These are phyloP conservation scores for Phyllosticta citrichinensis DNA, from an alignment of 2,329 filamentous ascomycete genomes.

Conservation along the genomic window DNA sequence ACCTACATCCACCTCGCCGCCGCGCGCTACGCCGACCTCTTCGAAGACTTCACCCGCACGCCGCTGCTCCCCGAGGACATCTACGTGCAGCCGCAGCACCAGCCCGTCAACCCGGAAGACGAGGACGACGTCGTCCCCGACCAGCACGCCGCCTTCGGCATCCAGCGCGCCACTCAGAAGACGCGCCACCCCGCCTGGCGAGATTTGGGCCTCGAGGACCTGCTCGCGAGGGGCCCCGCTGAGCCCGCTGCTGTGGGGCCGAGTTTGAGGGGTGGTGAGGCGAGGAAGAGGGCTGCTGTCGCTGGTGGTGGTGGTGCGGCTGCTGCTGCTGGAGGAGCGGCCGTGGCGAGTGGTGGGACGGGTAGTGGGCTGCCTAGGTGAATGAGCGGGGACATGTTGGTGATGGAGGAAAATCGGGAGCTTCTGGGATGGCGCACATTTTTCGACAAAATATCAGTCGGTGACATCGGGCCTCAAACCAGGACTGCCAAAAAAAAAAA, in stretches of 20 bases:
- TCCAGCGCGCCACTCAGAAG: slow-evolving; percentile 67
- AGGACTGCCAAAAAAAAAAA: neutral
- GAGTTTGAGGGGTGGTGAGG: neutral
- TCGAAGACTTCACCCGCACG: slow-evolving; percentile 48
- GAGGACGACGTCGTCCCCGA: slow-evolving; percentile 83
- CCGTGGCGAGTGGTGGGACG: neutral
- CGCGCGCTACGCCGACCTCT: slow-evolving; percentile 63
- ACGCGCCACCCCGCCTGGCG: slow-evolving; percentile 66
- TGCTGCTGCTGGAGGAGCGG: neutral
- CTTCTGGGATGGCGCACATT: neutral
- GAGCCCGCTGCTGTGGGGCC: slow-evolving; percentile 12
- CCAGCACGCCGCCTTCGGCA: slow-evolving; percentile 80
- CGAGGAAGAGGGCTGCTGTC: neutral
- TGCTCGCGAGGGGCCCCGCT: slow-evolving; percentile 56
- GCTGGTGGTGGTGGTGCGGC: slow-evolving; percentile 4
- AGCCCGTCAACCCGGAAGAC: slow-evolving; percentile 77
- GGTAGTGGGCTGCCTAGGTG: slow-evolving; percentile 11
- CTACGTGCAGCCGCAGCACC: slow-evolving; percentile 68
- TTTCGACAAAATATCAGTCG: neutral
- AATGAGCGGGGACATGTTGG: neutral
- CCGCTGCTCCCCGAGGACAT: slow-evolving; percentile 55
- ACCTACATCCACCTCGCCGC: slow-evolving; percentile 68
- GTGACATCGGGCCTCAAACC: neutral
- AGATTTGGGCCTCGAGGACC: slow-evolving; percentile 60
- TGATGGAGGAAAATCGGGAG: neutral